phyloP scores from a whole-genome alignment of 768 basidiomycete species.

The Termitomyces sp. region DNA sequence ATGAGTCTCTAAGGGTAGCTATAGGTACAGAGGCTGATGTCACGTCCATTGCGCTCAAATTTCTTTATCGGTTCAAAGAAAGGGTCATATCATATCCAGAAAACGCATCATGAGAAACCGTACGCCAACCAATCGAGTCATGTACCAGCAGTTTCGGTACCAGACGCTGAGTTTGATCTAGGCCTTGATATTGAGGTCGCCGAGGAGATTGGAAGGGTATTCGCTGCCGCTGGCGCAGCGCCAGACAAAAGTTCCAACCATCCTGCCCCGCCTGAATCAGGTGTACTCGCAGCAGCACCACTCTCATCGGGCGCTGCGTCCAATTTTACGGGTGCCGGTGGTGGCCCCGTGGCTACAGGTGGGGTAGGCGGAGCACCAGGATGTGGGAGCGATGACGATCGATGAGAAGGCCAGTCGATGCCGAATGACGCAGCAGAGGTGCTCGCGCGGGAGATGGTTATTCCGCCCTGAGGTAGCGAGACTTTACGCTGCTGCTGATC shows the following conservation, averaged over 20 bases:
- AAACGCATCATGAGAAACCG: neutral
- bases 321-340: neutral
- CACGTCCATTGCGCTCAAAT: neutral
- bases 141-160: neutral
- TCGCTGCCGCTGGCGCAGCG: neutral
- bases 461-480: neutral
- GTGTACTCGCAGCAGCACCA: neutral
- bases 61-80: neutral
- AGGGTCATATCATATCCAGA: neutral
- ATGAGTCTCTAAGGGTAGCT: neutral
- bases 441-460: neutral
- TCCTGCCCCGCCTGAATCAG: neutral
- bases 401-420: slow-evolving; percentile 12
- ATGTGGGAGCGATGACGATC: neutral
- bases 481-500: slow-evolving; percentile 15
- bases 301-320: neutral
- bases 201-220: neutral
- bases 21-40: neutral
- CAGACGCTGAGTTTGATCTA: neutral
- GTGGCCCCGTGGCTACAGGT: neutral
- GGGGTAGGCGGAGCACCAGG: neutral
- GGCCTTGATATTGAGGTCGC: neutral
- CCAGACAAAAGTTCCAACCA: slow-evolving; percentile 12
- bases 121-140: neutral
- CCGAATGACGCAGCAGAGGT: slow-evolving; percentile 13